phyloP scores from a whole-genome alignment of 345 rosid species.

The Alliaria petiolata region DNA sequence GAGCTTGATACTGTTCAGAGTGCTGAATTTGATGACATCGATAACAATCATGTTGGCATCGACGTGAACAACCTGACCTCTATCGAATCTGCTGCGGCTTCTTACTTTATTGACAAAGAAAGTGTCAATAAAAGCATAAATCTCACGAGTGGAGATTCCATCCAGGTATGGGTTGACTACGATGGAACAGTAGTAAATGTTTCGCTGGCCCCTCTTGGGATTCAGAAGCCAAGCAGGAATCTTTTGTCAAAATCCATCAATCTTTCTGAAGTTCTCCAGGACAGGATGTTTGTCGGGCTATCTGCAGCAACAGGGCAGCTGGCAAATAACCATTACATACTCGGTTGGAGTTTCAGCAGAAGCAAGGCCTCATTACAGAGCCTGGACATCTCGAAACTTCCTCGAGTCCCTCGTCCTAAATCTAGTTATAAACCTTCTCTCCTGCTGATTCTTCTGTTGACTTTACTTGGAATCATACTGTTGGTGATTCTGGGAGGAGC shows the following conservation, averaged over 20 bases:
- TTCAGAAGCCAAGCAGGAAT: constrained; percentile 38
- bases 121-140: constrained; percentile 20
- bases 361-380: constrained; percentile 38
- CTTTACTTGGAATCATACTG: constrained; percentile 14
- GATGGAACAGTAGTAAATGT: constrained; percentile 43
- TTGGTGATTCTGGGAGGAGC: constrained; percentile 12
- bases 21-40: constrained; percentile 44
- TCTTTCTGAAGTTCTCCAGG: constrained; percentile 40
- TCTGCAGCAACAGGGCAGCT: constrained; percentile 52
- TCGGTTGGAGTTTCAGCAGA: constrained; percentile 69
- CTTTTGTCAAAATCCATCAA: constrained; percentile 42
- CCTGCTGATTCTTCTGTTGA: constrained; percentile 15
- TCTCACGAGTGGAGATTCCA: constrained; percentile 43
- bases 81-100: constrained; percentile 30
- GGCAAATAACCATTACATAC: constrained; percentile 42
- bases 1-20: constrained; percentile 57
- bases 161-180: constrained; percentile 57
- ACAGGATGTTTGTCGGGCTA: constrained; percentile 54
- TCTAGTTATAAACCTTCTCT: background rate
- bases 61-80: constrained; percentile 48
- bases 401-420: constrained; percentile 40
- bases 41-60: constrained; percentile 59
- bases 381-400: constrained; percentile 48
- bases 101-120: constrained; percentile 30
- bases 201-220: constrained; percentile 37